A percentile compares a stretch with the other conserved stretches of the same genome.
Evolutionary conservation across 192 early-diverging fungal species (phyloP).

Genomic region (Blastocladiella britannica): DNA sequence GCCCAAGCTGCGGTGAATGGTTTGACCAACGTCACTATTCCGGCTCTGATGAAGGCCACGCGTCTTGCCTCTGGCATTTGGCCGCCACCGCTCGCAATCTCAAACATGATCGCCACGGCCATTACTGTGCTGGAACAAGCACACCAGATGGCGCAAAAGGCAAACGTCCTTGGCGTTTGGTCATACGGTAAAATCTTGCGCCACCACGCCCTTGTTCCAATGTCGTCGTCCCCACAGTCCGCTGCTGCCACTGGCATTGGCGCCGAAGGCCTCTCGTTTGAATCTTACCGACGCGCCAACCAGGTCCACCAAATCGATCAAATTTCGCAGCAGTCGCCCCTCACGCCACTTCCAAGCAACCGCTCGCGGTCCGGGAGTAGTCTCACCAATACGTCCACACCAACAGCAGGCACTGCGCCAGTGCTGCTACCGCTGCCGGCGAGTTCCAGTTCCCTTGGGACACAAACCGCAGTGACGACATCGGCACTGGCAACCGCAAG

Average conservation of each 20-base stretch:
- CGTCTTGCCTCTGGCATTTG: constrained; percentile 2
- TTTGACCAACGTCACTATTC: neutral
- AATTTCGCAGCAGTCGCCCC: too few relatives aligned
- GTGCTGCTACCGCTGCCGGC: too few relatives aligned
- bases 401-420: too few relatives aligned
- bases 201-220: neutral
- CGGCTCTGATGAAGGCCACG: neutral
- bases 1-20: neutral
- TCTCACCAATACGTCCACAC: too few relatives aligned
- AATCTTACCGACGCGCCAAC: neutral
- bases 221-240: neutral
- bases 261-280: constrained; percentile 1
- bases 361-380: too few relatives aligned
- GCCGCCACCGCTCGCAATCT: neutral
- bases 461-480: too few relatives aligned
- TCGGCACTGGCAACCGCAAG: too few relatives aligned
- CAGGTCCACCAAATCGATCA: neutral
- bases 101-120: constrained; percentile 1
- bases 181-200: neutral
- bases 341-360: too few relatives aligned
- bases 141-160: neutral
- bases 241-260: neutral
- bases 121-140: neutral
- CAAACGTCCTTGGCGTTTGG: neutral
- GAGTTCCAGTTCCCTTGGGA: too few relatives aligned